Conservation (phyloP, 495 filamentous ascomycete species). For the Endocarpon pusillum region DNA sequence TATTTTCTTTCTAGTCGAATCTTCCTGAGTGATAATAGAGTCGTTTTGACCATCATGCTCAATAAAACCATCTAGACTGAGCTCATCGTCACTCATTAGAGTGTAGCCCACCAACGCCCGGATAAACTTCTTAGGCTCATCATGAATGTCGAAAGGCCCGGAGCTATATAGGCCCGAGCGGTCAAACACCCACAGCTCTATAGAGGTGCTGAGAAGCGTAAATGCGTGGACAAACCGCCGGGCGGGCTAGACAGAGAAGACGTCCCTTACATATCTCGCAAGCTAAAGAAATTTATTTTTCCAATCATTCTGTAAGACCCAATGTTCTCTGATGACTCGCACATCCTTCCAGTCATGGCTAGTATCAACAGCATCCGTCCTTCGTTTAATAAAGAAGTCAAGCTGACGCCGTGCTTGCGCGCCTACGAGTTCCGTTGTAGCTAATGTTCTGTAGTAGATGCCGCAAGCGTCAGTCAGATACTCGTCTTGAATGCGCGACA, state of each 20-base stretch:
- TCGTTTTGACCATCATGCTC: slow-evolving; percentile 7
- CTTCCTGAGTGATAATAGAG: slow-evolving; percentile 4
- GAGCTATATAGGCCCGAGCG: slow-evolving; percentile 25
- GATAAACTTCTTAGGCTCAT: slow-evolving; percentile 17
- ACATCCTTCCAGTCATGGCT: slow-evolving; percentile 9
- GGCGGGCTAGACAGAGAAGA: slow-evolving; percentile 14
- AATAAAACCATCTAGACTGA: slow-evolving; percentile 16
- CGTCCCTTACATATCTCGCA: slow-evolving; percentile 7
- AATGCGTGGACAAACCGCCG: slow-evolving; percentile 23
- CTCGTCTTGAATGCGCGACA: slow-evolving; percentile 6
- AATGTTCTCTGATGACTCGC: slow-evolving; percentile 6
- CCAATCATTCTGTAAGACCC: slow-evolving; percentile 3
- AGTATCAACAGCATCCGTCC: too few relatives aligned
- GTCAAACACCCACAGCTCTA: slow-evolving; percentile 27
- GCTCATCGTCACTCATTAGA: slow-evolving; percentile 16
- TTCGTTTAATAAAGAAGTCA: slow-evolving; percentile 9
- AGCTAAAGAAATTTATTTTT: slow-evolving; percentile 8
- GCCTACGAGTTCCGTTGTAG: slow-evolving; percentile 5
- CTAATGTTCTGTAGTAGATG: slow-evolving; percentile 7
- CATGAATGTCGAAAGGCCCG: slow-evolving; percentile 20
- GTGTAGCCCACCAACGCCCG: slow-evolving; percentile 15
- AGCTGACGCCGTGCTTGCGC: slow-evolving; percentile 4
- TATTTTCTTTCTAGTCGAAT: slow-evolving; percentile 4
- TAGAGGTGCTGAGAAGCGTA: slow-evolving; percentile 15
- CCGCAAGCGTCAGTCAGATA: slow-evolving; percentile 2